A percentile compares a stretch with the other conserved stretches of the same genome.
These are phyloP conservation scores for Candida tetrigidarum DNA, from an alignment of 1,139 yeast genomes.

Conservation along the genomic window DNA sequence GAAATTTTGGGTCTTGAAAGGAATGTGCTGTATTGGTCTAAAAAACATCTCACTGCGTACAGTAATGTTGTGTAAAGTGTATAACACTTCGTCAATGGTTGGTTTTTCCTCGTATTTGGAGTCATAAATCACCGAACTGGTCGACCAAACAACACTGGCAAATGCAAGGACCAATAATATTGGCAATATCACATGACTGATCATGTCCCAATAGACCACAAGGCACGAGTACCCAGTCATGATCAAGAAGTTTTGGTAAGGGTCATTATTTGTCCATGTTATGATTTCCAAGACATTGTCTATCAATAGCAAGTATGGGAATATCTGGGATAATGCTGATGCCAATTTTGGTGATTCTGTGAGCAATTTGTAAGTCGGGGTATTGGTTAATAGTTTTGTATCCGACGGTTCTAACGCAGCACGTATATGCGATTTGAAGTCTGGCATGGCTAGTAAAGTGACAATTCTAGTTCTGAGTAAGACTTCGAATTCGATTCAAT, in stretches of 20 bases:
- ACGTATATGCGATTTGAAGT: constrained; percentile 15
- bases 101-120: constrained; percentile 52
- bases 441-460: constrained; percentile 13
- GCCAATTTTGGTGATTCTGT: constrained; percentile 51
- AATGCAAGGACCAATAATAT: constrained; percentile 35
- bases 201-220: constrained; percentile 49
- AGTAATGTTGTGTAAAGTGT: constrained; percentile 53
- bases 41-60: constrained; percentile 49
- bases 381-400: constrained; percentile 30
- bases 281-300: constrained; percentile 49
- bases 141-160: constrained; percentile 50
- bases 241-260: constrained; percentile 50
- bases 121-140: constrained; percentile 47
- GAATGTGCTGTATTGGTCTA: constrained; percentile 42
- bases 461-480: no score
- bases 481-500: no score
- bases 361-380: constrained; percentile 34
- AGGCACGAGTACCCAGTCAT: constrained; percentile 43
- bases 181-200: constrained; percentile 44
- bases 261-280: constrained; percentile 62
- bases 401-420: constrained; percentile 40
- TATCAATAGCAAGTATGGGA: constrained; percentile 50
- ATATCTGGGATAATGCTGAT: constrained; percentile 49
- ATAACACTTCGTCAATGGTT: constrained; percentile 59
- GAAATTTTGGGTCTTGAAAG: constrained; percentile 29